Conservation (phyloP, 2,329 filamentous ascomycete species). For the Colletotrichum simmondsii region DNA sequence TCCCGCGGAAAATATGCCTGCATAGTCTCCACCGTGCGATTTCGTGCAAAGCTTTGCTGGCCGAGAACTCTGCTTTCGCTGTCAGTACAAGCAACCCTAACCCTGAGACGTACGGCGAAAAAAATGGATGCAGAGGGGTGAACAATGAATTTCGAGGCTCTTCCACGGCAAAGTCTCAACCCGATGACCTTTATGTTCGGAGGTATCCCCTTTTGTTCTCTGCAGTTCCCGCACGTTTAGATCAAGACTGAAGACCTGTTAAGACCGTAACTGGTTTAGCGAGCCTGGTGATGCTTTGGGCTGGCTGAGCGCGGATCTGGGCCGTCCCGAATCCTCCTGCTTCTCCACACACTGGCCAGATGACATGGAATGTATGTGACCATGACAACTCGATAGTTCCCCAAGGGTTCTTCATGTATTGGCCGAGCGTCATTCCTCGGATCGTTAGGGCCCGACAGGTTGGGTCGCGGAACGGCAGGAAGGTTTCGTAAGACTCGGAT, state of each 20-base stretch:
- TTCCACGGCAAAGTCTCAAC: neutral
- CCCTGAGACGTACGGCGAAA: neutral
- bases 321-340: neutral
- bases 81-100: constrained; percentile 14
- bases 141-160: neutral
- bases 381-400: neutral
- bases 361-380: neutral
- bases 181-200: neutral
- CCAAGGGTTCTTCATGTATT: neutral
- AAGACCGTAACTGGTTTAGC: neutral
- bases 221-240: no score
- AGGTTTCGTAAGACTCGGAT: neutral
- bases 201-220: neutral
- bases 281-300: neutral
- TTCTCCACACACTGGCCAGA: neutral
- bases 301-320: neutral
- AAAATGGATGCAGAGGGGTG: neutral
- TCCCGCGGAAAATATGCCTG: neutral
- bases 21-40: neutral
- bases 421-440: neutral
- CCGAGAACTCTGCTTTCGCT: neutral
- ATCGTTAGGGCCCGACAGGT: neutral
- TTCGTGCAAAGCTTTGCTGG: neutral
- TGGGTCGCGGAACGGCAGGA: constrained; percentile 2
- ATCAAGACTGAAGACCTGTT: neutral